Conservation (phyloP, 108 stramenopile species). For the Nitzschia inconspicua region DNA sequence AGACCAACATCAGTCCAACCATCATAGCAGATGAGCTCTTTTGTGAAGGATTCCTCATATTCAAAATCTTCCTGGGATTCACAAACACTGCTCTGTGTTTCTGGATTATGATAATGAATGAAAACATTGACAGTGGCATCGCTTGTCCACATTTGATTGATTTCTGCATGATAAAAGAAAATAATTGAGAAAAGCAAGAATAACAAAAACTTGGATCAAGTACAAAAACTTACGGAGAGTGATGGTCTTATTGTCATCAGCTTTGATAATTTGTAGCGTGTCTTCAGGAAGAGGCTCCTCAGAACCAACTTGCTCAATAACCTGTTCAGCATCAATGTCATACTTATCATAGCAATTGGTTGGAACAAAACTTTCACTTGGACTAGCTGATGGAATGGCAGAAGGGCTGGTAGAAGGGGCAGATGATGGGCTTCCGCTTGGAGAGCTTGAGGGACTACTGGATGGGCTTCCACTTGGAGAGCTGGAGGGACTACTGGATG, state of each 20-base stretch:
- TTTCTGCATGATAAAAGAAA: background rate
- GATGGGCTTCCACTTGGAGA: too few species aligned
- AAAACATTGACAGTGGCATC: background rate
- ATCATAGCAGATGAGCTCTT: slow-evolving; percentile 15
- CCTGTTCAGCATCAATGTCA: slow-evolving; percentile 9
- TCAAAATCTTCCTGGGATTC: background rate
- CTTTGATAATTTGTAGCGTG: slow-evolving; percentile 6
- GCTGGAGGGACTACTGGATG: too few species aligned
- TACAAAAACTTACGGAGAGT: slow-evolving; percentile 1
- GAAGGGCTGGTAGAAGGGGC: background rate
- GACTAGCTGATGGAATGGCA: background rate
- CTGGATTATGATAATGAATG: slow-evolving; percentile 12
- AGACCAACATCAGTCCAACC: slow-evolving; percentile 19
- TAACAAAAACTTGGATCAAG: background rate
- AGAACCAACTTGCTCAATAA: slow-evolving; percentile 1
- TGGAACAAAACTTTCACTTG: background rate
- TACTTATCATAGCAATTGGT: slow-evolving; percentile 23
- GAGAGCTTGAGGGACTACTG: too few species aligned
- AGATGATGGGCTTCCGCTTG: too few species aligned
- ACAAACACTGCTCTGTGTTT: background rate
- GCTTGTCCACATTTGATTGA: slow-evolving; percentile 6
- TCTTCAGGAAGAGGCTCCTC: slow-evolving; percentile 12
- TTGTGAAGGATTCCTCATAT: slow-evolving; percentile 3
- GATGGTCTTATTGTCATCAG: background rate
- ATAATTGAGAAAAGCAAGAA: background rate